Evolutionary conservation across 495 filamentous ascomycete genomes (phyloP), one percentile per base, ranked within the genome.

Genomic region (Xylaria nigripes): DNA sequence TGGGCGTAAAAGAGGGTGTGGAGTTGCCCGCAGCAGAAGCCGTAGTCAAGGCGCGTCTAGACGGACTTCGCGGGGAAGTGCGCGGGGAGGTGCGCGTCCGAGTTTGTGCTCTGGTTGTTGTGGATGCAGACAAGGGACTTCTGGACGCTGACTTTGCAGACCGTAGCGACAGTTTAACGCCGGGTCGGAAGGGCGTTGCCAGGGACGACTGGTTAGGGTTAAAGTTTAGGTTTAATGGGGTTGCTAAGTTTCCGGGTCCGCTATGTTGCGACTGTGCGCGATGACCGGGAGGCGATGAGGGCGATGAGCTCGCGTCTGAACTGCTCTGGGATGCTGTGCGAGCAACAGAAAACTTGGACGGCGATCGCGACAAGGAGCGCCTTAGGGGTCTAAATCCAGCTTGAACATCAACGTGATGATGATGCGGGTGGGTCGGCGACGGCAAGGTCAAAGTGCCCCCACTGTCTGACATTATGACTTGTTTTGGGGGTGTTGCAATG

Each of bases 311-410:
- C 8, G 61, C 19, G 16, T 62, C 57, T 34, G 67, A 64, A 48
- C 64, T 64, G 36, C 61, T 62, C 22, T 64, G 68, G 6, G 68
- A 71, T 70, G 79, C 78, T 16, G 78, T 71, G 24, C 79, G 74
- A 41, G 82, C 71, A 23, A 91, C 67, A 32, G 78, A 79, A 60
- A 90, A 88, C 65, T 90, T 94, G 8, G 90, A 94, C 9, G 90
- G 90, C 9, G 90, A 95, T 43, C 88, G 78, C 24, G 89, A 94
- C 44, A 96, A 74, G 19, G 90, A 94, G 58, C 89, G 85, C 40
- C 89, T 80, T 40, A 96, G 70, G 57, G 89, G 84, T 57, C 85
- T 76, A 48, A 94, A 85, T 15, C 86, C 81, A 21, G 86, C 81
- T 59, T 80, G 83, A 4, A 87, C 81, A 70, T 91, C 87, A 60